A percentile compares a stretch with the other conserved stretches of the same genome.
These are phyloP conservation scores for Aspergillus hiratsukae DNA, from an alignment of 2,329 filamentous ascomycete genomes.

Conservation along the genomic window DNA sequence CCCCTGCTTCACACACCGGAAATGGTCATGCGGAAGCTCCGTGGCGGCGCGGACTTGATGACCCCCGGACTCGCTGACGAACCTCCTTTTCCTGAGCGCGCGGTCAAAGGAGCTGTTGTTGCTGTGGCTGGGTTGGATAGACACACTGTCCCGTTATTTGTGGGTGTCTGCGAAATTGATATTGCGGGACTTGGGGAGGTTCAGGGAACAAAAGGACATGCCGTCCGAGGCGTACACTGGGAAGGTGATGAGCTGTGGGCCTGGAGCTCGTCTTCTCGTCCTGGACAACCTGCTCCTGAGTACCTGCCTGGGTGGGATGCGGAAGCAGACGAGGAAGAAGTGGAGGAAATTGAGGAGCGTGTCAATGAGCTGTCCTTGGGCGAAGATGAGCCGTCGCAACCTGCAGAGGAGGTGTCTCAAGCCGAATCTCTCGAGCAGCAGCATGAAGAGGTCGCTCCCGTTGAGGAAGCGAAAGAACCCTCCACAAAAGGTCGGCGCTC, in stretches of 20 bases:
- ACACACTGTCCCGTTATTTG: conserved; percentile 59
- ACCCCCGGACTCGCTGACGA: conserved; percentile 62
- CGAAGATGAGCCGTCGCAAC: conserved; percentile 18
- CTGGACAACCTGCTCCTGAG: conserved; percentile 51
- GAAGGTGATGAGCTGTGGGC: conserved; percentile 65
- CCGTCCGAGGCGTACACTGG: conserved; percentile 64
- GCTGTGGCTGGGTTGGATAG: conserved; percentile 57
- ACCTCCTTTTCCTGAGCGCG: conserved; percentile 57
- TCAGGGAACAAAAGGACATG: conserved; percentile 59
- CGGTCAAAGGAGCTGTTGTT: conserved; percentile 58
- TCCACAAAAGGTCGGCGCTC: conserved; percentile 50
- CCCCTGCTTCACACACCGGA: conserved; percentile 61
- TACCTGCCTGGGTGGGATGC: conserved; percentile 50
- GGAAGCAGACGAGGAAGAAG: conserved; percentile 24
- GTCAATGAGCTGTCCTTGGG: conserved; percentile 38
- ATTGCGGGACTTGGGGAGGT: conserved; percentile 52
- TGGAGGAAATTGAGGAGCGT: conserved; percentile 41
- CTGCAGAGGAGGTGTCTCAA: conserved; percentile 9
- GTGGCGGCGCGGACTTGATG: conserved; percentile 64
- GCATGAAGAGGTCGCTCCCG: conserved; percentile 29
- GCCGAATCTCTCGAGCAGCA: conserved; percentile 23
- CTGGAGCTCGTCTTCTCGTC: conserved; percentile 53
- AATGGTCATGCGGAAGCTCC: conserved; percentile 57
- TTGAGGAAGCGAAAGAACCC: conserved; percentile 47
- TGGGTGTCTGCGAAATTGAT: conserved; percentile 63